These are phyloP conservation scores for Keithomyces neogunnii DNA, from an alignment of 2,329 filamentous ascomycete species.

Conservation along the genomic window DNA sequence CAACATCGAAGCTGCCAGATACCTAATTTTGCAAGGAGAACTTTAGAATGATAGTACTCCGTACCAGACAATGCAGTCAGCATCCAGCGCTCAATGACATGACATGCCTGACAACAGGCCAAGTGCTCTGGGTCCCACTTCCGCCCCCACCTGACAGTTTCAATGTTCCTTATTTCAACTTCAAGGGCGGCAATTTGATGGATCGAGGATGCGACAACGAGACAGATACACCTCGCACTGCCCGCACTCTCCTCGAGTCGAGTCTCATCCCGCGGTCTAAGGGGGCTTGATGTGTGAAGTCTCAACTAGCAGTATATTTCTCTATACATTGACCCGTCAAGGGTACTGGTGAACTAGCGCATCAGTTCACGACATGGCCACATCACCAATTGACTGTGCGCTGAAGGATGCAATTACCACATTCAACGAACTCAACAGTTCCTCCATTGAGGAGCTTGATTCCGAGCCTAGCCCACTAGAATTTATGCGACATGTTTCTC, in stretches of 20 bases:
- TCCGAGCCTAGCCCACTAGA: slow-evolving; percentile 65
- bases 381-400: slow-evolving; percentile 10
- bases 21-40: no score
- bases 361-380: not conserved
- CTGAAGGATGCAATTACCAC: slow-evolving; percentile 47
- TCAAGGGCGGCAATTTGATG: no score
- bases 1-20: not conserved
- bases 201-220: no score
- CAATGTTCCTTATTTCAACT: no score
- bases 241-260: no score
- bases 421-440: slow-evolving; percentile 66
- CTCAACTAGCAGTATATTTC: not conserved
- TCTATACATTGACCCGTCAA: not conserved
- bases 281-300: not conserved
- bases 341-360: not conserved
- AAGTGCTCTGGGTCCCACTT: no score
- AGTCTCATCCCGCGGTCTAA: not conserved
- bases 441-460: slow-evolving; percentile 49
- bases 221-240: no score
- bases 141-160: no score
- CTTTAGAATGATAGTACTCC: no score
- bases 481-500: slow-evolving; percentile 69
- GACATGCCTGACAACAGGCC: no score
- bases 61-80: no score
- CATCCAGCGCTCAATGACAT: no score